Conservation (phyloP, 805 yeast genomes). For the Suhomyces xylopsoci region DNA sequence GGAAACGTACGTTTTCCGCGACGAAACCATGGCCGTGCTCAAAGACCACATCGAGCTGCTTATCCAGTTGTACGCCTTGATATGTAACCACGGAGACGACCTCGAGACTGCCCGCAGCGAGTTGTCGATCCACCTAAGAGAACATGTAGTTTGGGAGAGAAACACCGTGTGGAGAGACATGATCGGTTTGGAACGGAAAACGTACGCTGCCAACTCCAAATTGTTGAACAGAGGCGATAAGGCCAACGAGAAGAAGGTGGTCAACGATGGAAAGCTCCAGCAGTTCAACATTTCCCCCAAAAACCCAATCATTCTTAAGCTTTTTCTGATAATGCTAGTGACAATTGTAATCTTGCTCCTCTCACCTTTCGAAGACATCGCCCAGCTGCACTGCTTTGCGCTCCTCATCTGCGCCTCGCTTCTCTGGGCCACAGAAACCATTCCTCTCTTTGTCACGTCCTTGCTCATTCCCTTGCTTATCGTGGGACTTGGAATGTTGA, state of each 20-base stretch:
- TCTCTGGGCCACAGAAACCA: slow-evolving; percentile 93
- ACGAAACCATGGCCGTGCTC: slow-evolving; percentile 26
- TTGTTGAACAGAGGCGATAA: slow-evolving; percentile 2
- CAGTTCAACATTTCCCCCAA: slow-evolving; percentile 24
- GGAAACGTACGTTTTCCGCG: slow-evolving; percentile 38
- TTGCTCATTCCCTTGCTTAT: slow-evolving; percentile 77
- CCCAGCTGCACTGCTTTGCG: slow-evolving; percentile 60
- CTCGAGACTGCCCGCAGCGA: slow-evolving; percentile 49
- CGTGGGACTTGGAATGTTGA: slow-evolving; percentile 67
- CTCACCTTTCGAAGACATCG: slow-evolving; percentile 32
- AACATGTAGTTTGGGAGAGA: slow-evolving; percentile 56
- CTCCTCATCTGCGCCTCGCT: slow-evolving; percentile 76
- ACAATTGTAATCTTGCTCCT: slow-evolving; percentile 39
- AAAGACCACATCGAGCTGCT: slow-evolving; percentile 32
- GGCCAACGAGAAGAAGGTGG: slow-evolving; percentile 1
- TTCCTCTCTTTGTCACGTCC: slow-evolving; percentile 89
- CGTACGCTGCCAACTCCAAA: slow-evolving; percentile 28
- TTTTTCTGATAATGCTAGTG: slow-evolving; percentile 45
- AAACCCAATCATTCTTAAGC: slow-evolving; percentile 40
- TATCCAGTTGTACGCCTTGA: slow-evolving; percentile 35
- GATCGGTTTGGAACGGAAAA: slow-evolving; percentile 46
- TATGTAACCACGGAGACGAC: slow-evolving; percentile 33
- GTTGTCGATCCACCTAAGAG: slow-evolving; percentile 53
- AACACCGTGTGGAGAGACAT: slow-evolving; percentile 56
- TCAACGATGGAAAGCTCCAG: neutral